Conservation (phyloP, 2,329 filamentous ascomycete species). For the Aspergillus tubingensis region DNA sequence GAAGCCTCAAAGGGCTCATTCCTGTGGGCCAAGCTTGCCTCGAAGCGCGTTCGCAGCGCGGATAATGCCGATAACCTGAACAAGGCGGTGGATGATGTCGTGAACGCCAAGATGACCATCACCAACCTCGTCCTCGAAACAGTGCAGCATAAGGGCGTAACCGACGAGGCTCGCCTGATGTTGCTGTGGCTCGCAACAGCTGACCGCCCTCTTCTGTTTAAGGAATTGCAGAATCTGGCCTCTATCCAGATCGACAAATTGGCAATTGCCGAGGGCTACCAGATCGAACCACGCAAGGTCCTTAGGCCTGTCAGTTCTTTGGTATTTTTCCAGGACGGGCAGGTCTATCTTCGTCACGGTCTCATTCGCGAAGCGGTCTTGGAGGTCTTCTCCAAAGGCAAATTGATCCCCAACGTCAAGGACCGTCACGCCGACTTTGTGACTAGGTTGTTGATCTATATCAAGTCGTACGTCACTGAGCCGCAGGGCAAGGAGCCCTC, state of each 20-base stretch:
- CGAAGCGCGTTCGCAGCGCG: conserved; percentile 35
- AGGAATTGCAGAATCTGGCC: conserved; percentile 35
- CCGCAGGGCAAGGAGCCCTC: conserved; percentile 32
- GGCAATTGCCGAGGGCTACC: conserved; percentile 26
- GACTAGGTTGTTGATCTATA: conserved; percentile 37
- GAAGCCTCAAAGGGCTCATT: conserved; percentile 41
- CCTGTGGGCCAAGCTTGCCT: conserved; percentile 42
- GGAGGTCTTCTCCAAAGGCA: conserved; percentile 35
- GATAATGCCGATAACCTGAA: conserved; percentile 24
- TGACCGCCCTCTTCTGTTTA: conserved; percentile 36
- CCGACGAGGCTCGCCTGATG: conserved; percentile 35
- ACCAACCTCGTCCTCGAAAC: conserved; percentile 34
- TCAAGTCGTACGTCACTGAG: conserved; percentile 32
- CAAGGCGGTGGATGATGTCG: conserved; percentile 33
- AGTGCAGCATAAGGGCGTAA: conserved; percentile 28
- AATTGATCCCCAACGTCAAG: conserved; percentile 33
- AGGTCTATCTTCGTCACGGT: conserved; percentile 40
- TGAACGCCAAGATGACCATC: conserved; percentile 29
- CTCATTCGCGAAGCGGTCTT: conserved; percentile 34
- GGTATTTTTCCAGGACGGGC: conserved; percentile 37
- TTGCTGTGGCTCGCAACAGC: conserved; percentile 43
- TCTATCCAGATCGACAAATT: conserved; percentile 35
- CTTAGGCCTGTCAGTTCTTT: conserved; percentile 36
- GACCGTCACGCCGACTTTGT: conserved; percentile 39
- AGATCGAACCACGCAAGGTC: conserved; percentile 27